phyloP scores from a whole-genome alignment of 1,284 basidiomycete species.

The Ustilago sp. region DNA sequence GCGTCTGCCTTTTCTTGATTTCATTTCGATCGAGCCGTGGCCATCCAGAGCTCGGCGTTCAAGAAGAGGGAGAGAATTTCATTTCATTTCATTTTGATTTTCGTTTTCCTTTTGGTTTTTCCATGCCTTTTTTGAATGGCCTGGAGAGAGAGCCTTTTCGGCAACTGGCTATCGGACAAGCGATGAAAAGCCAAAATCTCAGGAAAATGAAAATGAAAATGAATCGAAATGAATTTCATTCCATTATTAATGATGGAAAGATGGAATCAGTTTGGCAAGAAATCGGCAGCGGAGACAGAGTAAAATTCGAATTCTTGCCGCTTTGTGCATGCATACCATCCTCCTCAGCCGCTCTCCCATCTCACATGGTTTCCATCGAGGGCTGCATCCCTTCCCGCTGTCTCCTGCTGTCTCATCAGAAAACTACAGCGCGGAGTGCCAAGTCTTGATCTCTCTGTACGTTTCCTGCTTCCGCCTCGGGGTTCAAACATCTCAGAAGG shows the following conservation, averaged over 20 bases:
- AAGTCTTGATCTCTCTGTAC: neutral
- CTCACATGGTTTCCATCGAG: conserved; percentile 9
- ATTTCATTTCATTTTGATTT: conserved; percentile 12
- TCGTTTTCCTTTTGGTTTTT: neutral
- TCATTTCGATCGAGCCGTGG: neutral
- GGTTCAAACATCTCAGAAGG: conserved; percentile 2
- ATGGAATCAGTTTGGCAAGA: neutral
- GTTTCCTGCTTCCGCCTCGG: conserved; percentile 27
- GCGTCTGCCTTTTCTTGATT: neutral
- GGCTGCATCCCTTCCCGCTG: conserved; percentile 16
- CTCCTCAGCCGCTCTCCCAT: conserved; percentile 1
- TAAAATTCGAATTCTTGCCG: conserved; percentile 24
- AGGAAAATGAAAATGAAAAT: neutral
- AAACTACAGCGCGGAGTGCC: neutral
- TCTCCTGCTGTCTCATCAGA: conserved; percentile 17
- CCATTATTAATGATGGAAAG: no score
- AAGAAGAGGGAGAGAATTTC: neutral
- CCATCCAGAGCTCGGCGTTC: neutral
- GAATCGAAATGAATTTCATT: neutral
- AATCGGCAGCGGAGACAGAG: neutral
- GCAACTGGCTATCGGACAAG: neutral
- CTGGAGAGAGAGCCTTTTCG: neutral
- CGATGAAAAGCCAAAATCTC: neutral
- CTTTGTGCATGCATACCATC: conserved; percentile 5
- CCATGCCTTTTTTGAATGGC: neutral